Conservation (phyloP, 2,329 filamentous ascomycete genomes). For the Fusarium drepaniforme region DNA sequence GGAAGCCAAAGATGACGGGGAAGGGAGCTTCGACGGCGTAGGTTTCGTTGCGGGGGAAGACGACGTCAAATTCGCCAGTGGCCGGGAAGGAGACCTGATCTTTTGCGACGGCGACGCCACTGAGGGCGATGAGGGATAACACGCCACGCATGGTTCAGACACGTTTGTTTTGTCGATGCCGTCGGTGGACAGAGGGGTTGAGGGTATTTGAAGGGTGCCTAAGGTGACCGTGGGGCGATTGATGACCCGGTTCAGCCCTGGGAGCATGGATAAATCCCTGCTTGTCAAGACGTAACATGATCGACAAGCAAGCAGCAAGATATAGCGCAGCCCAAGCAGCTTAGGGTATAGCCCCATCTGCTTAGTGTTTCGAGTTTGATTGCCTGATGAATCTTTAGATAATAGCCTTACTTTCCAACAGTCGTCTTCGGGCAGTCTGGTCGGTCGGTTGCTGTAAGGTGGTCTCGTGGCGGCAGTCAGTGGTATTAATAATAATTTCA, state of each 20-base stretch:
- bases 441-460: too few species aligned
- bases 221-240: not conserved
- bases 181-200: not conserved
- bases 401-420: too few species aligned
- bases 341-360: conserved; percentile 10
- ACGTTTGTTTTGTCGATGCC: not conserved
- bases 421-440: too few species aligned
- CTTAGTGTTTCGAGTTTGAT: conserved; percentile 11
- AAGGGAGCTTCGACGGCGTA: conserved; percentile 30
- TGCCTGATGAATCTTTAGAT: not conserved
- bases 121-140: not conserved
- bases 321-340: conserved; percentile 7
- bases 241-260: conserved; percentile 19
- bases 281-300: not conserved
- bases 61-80: conserved; percentile 25
- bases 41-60: conserved; percentile 28
- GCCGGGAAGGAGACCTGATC: conserved; percentile 25
- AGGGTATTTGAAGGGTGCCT: not conserved
- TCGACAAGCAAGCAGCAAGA: conserved; percentile 7
- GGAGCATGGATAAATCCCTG: conserved; percentile 25
- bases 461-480: too few species aligned
- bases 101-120: not conserved
- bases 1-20: conserved; percentile 28
- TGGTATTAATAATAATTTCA: too few species aligned
- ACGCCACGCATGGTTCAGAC: conserved; percentile 1